Base-by-base conservation (phyloP, 345 rosid species). In the Pseudoturritis turrita region DNA sequence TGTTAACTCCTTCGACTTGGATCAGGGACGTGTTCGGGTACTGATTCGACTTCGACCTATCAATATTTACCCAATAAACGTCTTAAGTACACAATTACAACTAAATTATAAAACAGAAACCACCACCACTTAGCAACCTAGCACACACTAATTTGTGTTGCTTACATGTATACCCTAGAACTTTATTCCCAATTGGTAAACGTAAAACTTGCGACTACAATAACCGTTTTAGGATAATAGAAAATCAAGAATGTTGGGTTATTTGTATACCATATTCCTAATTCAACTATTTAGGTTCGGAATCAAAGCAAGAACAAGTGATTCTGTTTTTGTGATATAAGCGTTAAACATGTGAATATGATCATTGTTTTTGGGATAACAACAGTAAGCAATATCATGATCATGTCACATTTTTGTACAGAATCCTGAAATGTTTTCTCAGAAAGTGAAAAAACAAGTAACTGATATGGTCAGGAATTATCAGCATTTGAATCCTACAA, bases 1-100 rank as follows among this genome's bases (percentile, higher is more conserved):
- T 85, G 82, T 87, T 91, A 44, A 88, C 92, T 63, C 96, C 96
- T 82, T 91, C 97, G 0, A 91, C 81, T 81, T 91, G 96, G 78
- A 91, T 73, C 67, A 88, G 45, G 1, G 96, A 91, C 0, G 83
- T 88, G 80, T 77, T 90, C 2, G 97, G 90, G 40, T 90, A 90
- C 81, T 88, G 97, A 77, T 90, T 90, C 0, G 92, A 88, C 84
- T 88, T 91, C 6, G 97, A 91, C 82, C 97, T 90, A 41, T 10
- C 5, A 43, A 62, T 28, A 53, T 17, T 23, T 31, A 18, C 17
- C 22, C 77, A 72, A 2, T 21, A 54, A 23, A 31, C 10, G 1
- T 37, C n/a, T 28, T 39, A 71, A 28, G 18, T 0, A 29, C 63
- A 29, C 63, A 18, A 8, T 40, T 41, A 7, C 17, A 8, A 41